Evolutionary conservation across 2,329 filamentous ascomycete genomes (phyloP).

Genomic region (Thelonectria discophora): DNA sequence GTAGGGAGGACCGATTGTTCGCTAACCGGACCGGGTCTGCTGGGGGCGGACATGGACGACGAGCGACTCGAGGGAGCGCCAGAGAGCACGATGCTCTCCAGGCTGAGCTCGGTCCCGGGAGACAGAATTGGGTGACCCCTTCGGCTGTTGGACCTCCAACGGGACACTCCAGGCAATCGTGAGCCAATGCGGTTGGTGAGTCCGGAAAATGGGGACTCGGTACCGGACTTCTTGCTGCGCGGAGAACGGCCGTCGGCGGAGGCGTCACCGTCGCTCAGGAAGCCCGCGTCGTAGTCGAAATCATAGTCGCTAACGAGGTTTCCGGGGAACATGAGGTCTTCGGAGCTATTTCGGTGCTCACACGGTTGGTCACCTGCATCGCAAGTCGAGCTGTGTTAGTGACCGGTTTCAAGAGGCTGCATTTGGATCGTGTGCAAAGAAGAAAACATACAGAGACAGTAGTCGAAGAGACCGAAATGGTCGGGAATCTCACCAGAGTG

Average conservation of each 20-base stretch:
- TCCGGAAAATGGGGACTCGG: constrained; percentile 68
- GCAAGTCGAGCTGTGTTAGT: constrained; percentile 24
- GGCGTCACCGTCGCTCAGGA: constrained; percentile 71
- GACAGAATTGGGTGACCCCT: constrained; percentile 57
- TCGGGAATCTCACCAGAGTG: constrained; percentile 54
- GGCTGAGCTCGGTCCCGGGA: constrained; percentile 82
- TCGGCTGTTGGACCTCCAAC: constrained; percentile 58
- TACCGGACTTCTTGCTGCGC: constrained; percentile 64
- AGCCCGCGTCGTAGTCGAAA: constrained; percentile 72
- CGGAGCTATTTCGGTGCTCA: constrained; percentile 60
- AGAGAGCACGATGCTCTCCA: constrained; percentile 77
- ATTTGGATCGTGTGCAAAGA: constrained; percentile 4
- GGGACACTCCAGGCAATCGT: constrained; percentile 63
- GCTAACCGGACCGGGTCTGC: constrained; percentile 53
- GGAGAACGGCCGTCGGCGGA: constrained; percentile 52
- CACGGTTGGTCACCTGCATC: constrained; percentile 68
- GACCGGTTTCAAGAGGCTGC: background rate
- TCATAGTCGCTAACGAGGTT: constrained; percentile 55
- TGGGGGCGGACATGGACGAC: constrained; percentile 76
- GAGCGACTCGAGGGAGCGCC: constrained; percentile 77
- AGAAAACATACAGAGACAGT: constrained; percentile 76
- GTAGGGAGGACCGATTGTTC: constrained; percentile 68
- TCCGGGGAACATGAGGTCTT: constrained; percentile 48
- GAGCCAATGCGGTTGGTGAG: constrained; percentile 73
- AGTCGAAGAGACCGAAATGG: constrained; percentile 62